phyloP scores from a whole-genome alignment of 768 basidiomycete species.

The Suillus subalutaceus region DNA sequence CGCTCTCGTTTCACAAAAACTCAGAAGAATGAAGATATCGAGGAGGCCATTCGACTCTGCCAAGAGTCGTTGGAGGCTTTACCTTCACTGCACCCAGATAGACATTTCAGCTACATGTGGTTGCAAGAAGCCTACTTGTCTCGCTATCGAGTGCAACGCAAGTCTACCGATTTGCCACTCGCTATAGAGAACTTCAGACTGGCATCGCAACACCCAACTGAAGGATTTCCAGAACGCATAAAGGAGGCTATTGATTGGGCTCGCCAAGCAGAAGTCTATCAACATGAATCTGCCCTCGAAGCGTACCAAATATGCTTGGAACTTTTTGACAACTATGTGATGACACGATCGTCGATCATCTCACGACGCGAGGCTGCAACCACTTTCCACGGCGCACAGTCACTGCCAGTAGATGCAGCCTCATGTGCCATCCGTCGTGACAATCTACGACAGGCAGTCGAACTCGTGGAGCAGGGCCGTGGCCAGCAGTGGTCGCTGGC shows the following conservation, averaged over 20 bases:
- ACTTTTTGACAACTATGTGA: neutral
- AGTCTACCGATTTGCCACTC: neutral
- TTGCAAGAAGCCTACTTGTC: neutral
- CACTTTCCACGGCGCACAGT: neutral
- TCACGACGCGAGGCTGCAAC: neutral
- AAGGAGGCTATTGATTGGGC: too few species aligned
- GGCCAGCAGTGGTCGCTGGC: neutral
- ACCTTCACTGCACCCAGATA: neutral
- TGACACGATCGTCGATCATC: neutral
- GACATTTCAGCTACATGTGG: rapidly evolving
- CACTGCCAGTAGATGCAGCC: neutral
- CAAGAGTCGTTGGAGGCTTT: neutral
- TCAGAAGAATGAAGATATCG: neutral
- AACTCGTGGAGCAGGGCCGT: neutral
- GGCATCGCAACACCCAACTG: neutral
- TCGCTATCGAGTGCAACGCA: neutral
- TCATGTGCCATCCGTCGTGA: neutral
- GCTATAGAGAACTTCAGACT: neutral
- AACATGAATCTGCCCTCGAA: neutral
- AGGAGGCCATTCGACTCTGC: neutral
- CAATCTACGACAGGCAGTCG: neutral
- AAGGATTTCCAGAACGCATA: neutral
- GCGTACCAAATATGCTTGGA: neutral
- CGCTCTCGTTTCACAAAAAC: neutral
- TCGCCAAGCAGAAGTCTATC: too few species aligned